These are phyloP conservation scores for Fragilaria crotonensis DNA, from an alignment of 108 stramenopile species.

Conservation along the genomic window DNA sequence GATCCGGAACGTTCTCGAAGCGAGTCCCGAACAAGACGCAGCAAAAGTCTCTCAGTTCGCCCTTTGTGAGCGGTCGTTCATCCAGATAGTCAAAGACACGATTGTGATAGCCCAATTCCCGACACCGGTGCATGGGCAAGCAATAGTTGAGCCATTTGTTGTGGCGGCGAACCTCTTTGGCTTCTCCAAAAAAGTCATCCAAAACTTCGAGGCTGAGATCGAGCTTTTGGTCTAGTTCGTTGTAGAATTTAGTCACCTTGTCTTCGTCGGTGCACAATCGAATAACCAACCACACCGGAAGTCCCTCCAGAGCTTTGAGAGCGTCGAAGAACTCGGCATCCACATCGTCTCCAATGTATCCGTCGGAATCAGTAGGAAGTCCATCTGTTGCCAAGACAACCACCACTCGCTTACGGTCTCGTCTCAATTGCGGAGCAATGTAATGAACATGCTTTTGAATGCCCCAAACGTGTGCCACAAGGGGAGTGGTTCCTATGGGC, in stretches of 20 bases:
- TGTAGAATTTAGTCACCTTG: constrained; percentile 43
- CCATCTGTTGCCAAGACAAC: constrained; percentile 62
- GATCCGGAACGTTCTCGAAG: constrained; percentile 25
- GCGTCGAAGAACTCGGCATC: constrained; percentile 18
- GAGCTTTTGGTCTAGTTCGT: constrained; percentile 38
- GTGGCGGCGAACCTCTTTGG: constrained; percentile 37
- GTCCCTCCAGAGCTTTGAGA: constrained; percentile 21
- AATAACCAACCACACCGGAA: constrained; percentile 56
- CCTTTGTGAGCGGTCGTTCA: constrained; percentile 12
- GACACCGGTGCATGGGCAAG: constrained; percentile 42
- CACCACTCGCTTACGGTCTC: constrained; percentile 36
- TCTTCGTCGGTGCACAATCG: constrained; percentile 64
- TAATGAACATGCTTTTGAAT: constrained; percentile 27
- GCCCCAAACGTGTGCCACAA: constrained; percentile 17
- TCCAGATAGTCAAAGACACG: constrained; percentile 32
- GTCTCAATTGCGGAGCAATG: constrained; percentile 21
- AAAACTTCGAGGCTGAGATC: constrained; percentile 57
- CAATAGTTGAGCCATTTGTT: constrained; percentile 64
- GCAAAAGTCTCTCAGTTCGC: constrained; percentile 22
- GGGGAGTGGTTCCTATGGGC: constrained; percentile 1
- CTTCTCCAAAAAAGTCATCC: constrained; percentile 59
- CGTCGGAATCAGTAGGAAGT: constrained; percentile 42
- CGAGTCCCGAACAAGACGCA: constrained; percentile 20
- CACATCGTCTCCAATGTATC: constrained; percentile 16
- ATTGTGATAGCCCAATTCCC: constrained; percentile 47